Evolutionary conservation across 208 protist species (phyloP).

Genomic region (Angomonas ambiguus): DNA sequence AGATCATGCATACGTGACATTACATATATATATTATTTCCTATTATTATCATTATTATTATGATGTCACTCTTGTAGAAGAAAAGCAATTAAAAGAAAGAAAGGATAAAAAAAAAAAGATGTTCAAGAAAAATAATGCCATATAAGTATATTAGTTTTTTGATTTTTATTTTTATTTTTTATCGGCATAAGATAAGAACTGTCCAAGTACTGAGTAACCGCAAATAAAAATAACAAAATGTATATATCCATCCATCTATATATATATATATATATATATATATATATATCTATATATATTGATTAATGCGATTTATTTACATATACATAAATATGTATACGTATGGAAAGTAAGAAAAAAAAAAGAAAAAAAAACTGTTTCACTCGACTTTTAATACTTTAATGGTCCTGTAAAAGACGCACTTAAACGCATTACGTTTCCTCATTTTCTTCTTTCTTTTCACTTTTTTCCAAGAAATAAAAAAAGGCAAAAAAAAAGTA

Average conservation of each 20-base stretch:
- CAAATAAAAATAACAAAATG: neutral
- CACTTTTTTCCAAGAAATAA: slow-evolving; percentile 6
- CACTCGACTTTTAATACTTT: neutral
- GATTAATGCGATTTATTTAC: too few relatives aligned
- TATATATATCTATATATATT: neutral
- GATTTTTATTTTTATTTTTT: slow-evolving; percentile 13
- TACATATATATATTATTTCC: slow-evolving; percentile 4
- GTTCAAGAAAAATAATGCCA: neutral
- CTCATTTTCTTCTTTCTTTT: slow-evolving; percentile 8
- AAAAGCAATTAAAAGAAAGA: neutral
- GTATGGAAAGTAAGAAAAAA: neutral
- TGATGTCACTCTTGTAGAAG: too few relatives aligned
- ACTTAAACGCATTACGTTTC: too few relatives aligned
- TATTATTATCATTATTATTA: too few relatives aligned
- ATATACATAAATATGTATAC: neutral
- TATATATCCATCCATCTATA: neutral
- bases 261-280: neutral
- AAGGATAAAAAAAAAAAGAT: slow-evolving; percentile 6
- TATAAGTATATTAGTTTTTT: slow-evolving; percentile 9
- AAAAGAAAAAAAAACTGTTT: neutral
- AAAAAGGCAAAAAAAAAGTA: neutral
- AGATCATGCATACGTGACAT: slow-evolving; percentile 12
- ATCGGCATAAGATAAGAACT: too few relatives aligned
- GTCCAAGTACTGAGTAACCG: too few relatives aligned
- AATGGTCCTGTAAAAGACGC: neutral